Conservation (phyloP, 2,329 filamentous ascomycete genomes). For the Berkeleyomyces rouxiae region DNA sequence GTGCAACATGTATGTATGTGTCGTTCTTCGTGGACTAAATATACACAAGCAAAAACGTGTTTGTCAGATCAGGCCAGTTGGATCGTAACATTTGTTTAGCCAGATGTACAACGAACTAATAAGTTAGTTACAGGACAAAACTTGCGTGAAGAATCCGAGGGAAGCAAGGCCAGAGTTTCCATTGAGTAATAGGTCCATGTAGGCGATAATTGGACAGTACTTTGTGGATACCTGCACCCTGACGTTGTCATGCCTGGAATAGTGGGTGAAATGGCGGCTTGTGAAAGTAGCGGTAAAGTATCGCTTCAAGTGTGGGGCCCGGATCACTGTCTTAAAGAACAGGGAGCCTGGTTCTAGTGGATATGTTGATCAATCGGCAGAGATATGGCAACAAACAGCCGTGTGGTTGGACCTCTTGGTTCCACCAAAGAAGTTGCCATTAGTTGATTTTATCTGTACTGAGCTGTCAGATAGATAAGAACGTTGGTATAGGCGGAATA, state of each 20-base stretch:
- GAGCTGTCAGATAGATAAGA: slow-evolving; percentile 9
- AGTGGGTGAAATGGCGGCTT: not conserved
- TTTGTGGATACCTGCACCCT: not conserved
- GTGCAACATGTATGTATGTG: too few relatives aligned
- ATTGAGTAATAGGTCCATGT: slow-evolving; percentile 8
- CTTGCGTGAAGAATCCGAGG: not conserved
- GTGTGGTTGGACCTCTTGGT: slow-evolving; percentile 4
- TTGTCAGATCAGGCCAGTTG: too few relatives aligned
- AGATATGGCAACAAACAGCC: slow-evolving; percentile 9
- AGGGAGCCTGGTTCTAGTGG: not conserved
- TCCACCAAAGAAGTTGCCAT: slow-evolving; percentile 10
- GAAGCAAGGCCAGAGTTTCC: slow-evolving; percentile 1
- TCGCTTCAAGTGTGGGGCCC: not conserved
- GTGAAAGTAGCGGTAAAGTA: slow-evolving; percentile 1
- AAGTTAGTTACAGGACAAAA: too few relatives aligned
- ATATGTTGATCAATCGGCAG: not conserved
- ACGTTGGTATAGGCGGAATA: not conserved
- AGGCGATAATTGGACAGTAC: slow-evolving; percentile 4
- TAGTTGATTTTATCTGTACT: slow-evolving; percentile 13
- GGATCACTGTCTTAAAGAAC: not conserved
- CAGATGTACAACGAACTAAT: too few relatives aligned
- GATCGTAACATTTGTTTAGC: too few relatives aligned
- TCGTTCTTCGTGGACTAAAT: too few relatives aligned
- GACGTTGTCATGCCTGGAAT: not conserved
- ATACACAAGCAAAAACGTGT: too few relatives aligned